Conservation (phyloP, 2,329 filamentous ascomycete genomes). For the Cladosporium oxysporum region DNA sequence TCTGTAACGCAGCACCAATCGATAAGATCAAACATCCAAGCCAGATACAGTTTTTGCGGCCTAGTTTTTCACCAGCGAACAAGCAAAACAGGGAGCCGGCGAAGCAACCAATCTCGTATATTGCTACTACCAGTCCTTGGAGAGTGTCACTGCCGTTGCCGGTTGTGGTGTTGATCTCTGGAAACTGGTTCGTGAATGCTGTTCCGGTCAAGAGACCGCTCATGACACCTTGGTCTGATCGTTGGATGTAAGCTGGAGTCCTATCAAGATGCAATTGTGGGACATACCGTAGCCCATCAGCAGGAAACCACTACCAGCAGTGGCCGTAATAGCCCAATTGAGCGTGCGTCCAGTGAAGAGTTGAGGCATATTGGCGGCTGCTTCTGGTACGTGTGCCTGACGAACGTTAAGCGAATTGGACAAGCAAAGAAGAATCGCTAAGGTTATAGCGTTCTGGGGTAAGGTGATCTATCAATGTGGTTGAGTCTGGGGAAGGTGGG, state of each 20-base stretch:
- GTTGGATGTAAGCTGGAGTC: not conserved
- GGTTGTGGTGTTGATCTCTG: conserved; percentile 18
- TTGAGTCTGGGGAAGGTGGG: conserved; percentile 14
- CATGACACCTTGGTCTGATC: conserved; percentile 29
- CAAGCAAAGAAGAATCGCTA: not conserved
- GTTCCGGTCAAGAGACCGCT: not conserved
- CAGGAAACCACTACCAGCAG: conserved; percentile 20
- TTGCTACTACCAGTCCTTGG: conserved; percentile 21
- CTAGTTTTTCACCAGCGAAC: conserved; percentile 32
- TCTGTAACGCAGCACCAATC: conserved; percentile 38
- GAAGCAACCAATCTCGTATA: conserved; percentile 31
- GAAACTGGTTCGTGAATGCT: conserved; percentile 16
- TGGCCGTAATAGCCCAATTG: conserved; percentile 22
- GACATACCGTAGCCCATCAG: conserved; percentile 24
- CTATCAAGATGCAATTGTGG: not conserved
- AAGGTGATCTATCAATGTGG: not conserved
- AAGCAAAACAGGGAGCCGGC: conserved; percentile 30
- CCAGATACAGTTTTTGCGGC: conserved; percentile 33
- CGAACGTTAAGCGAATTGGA: not conserved
- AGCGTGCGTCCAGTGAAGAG: conserved; percentile 20
- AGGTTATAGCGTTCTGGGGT: conserved; percentile 1
- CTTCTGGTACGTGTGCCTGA: not conserved
- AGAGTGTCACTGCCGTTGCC: conserved; percentile 16
- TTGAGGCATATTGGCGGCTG: conserved; percentile 1
- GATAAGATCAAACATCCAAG: conserved; percentile 38